A percentile compares a stretch with the other conserved stretches of the same genome.
phyloP scores from a whole-genome alignment of 306 rosid species.

The Begonia loranthoides region DNA sequence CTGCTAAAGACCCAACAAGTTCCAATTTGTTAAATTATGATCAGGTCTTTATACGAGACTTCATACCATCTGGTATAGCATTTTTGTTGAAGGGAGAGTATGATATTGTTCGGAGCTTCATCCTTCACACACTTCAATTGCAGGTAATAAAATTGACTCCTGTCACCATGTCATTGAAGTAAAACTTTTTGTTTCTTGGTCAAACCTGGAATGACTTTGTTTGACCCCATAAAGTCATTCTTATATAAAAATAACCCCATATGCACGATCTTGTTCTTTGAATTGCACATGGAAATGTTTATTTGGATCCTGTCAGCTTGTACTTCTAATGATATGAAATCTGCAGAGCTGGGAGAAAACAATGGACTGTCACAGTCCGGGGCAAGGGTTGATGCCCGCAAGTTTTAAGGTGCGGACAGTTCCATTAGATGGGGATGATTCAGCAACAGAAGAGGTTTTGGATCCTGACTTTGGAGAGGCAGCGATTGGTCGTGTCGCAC shows the following conservation, averaged over 20 bases:
- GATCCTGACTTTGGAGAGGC: slow-evolving; percentile 96
- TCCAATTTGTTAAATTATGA: slow-evolving; percentile 65
- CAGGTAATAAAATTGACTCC: slow-evolving; percentile 37
- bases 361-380: slow-evolving; percentile 87
- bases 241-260: too few relatives aligned
- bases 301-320: too few relatives aligned
- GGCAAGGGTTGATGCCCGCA: slow-evolving; percentile 94
- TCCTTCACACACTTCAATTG: slow-evolving; percentile 77
- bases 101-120: slow-evolving; percentile 77
- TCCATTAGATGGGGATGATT: slow-evolving; percentile 74
- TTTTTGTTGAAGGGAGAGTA: slow-evolving; percentile 79
- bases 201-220: too few relatives aligned
- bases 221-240: too few relatives aligned
- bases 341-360: slow-evolving; percentile 95
- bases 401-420: slow-evolving; percentile 78
- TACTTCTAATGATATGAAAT: not conserved
- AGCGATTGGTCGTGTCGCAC: slow-evolving; percentile 91
- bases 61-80: slow-evolving; percentile 83
- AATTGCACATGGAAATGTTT: slow-evolving; percentile 1
- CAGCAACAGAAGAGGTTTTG: slow-evolving; percentile 74
- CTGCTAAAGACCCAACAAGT: slow-evolving; percentile 62
- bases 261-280: too few relatives aligned
- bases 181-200: too few relatives aligned
- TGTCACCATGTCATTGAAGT: slow-evolving; percentile 2
- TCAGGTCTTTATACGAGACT: slow-evolving; percentile 84